phyloP scores from a whole-genome alignment of 306 rosid species.

The Cicer pinnatifidum region DNA sequence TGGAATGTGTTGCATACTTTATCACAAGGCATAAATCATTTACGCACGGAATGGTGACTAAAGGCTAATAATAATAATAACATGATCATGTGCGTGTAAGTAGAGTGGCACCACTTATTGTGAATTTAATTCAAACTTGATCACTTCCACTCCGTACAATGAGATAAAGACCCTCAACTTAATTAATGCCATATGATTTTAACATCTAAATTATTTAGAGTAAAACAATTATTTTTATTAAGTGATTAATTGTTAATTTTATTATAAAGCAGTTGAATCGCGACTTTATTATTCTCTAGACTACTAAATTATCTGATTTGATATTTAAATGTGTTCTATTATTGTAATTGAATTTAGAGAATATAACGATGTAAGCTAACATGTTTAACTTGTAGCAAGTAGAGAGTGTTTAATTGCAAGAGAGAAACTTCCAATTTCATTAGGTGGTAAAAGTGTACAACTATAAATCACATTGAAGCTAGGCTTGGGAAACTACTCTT shows the following conservation, averaged over 20 bases:
- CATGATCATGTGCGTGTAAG: constrained; percentile 42
- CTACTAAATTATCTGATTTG: too few relatives aligned
- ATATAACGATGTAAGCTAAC: too few relatives aligned
- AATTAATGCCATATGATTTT: constrained; percentile 45
- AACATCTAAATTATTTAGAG: not conserved
- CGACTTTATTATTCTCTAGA: too few relatives aligned
- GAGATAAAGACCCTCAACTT: constrained; percentile 46
- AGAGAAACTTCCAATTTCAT: constrained; percentile 43
- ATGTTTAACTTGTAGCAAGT: too few relatives aligned
- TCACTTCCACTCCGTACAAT: constrained; percentile 48
- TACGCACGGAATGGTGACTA: too few relatives aligned
- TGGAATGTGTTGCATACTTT: constrained; percentile 24
- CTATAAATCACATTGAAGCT: not conserved
- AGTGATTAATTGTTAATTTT: too few relatives aligned
- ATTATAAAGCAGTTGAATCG: too few relatives aligned
- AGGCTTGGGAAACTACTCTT: constrained; percentile 3
- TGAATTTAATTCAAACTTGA: constrained; percentile 30
- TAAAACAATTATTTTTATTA: too few relatives aligned
- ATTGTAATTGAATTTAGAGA: too few relatives aligned
- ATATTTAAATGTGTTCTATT: too few relatives aligned
- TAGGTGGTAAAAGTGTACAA: not conserved
- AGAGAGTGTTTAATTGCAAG: not conserved
- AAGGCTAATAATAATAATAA: not conserved
- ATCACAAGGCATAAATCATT: too few relatives aligned
- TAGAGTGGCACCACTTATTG: constrained; percentile 39